These are phyloP conservation scores for Candida adriatica DNA, from an alignment of 805 yeast genomes.

Conservation along the genomic window DNA sequence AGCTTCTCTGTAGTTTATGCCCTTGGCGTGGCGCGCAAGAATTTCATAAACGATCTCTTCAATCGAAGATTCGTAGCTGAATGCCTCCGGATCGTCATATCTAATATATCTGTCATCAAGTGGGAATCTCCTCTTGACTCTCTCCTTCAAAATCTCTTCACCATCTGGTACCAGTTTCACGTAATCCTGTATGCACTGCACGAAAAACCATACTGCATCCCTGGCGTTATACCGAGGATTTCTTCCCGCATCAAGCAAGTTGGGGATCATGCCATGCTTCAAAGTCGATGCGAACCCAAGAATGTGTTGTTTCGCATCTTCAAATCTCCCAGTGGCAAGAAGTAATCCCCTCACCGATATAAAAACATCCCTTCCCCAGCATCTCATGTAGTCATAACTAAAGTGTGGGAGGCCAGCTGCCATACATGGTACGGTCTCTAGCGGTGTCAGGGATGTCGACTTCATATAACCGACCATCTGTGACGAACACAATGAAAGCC, in stretches of 20 bases:
- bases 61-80: slow-evolving; percentile 59
- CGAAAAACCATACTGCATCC: slow-evolving; percentile 94
- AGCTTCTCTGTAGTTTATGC: slow-evolving; percentile 85
- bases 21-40: slow-evolving; percentile 79
- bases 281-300: slow-evolving; percentile 83
- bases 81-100: slow-evolving; percentile 67
- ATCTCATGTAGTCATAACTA: slow-evolving; percentile 84
- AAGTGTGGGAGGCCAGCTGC: slow-evolving; percentile 98
- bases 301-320: slow-evolving; percentile 76
- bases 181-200: slow-evolving; percentile 86
- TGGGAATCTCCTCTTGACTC: slow-evolving; percentile 81
- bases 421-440: slow-evolving; percentile 56
- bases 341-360: slow-evolving; percentile 79
- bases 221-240: slow-evolving; percentile 94
- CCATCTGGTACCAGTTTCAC: slow-evolving; percentile 65
- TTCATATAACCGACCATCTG: slow-evolving; percentile 79
- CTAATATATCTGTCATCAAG: slow-evolving; percentile 74
- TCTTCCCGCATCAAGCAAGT: slow-evolving; percentile 83
- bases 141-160: slow-evolving; percentile 53
- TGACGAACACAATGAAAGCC: slow-evolving; percentile 71
- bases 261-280: slow-evolving; percentile 94
- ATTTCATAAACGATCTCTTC: slow-evolving; percentile 79
- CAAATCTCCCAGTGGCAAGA: slow-evolving; percentile 68
- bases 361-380: slow-evolving; percentile 98
- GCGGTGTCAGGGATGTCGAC: slow-evolving; percentile 70